These are phyloP conservation scores for Tolypocladium album DNA, from an alignment of 2,329 filamentous ascomycete genomes.

Conservation along the genomic window DNA sequence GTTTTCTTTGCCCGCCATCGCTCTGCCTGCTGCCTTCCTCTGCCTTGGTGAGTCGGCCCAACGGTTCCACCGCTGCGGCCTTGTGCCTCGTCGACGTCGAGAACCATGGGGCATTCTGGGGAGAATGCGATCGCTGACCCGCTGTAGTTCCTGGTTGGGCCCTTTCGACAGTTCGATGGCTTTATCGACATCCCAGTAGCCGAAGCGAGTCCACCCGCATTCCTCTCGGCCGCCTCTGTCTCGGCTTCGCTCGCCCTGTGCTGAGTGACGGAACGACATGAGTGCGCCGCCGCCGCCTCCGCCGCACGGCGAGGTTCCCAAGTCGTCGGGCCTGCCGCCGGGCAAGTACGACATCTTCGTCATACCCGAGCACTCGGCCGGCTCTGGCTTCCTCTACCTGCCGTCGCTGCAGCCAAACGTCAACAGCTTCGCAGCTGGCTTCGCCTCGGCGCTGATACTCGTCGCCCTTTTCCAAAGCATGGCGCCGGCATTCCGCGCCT, in stretches of 20 bases:
- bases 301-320: constrained; percentile 72
- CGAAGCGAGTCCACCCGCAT: neutral
- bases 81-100: neutral
- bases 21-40: neutral
- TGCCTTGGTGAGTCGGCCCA: constrained; percentile 1
- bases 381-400: constrained; percentile 86
- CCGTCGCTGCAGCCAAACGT: constrained; percentile 76
- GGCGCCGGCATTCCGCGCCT: constrained; percentile 61
- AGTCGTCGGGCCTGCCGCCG: constrained; percentile 60
- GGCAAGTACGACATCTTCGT: constrained; percentile 98
- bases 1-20: constrained; percentile 11
- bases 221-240: neutral
- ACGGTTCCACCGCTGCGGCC: neutral
- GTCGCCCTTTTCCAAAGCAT: constrained; percentile 65
- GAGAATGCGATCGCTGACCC: constrained; percentile 2
- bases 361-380: constrained; percentile 83
- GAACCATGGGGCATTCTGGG: no score
- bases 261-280: constrained; percentile 22
- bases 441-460: constrained; percentile 62
- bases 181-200: constrained; percentile 15
- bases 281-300: constrained; percentile 68
- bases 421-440: constrained; percentile 86
- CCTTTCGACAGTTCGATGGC: constrained; percentile 15
- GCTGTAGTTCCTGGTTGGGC: neutral
- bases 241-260: constrained; percentile 6